These are phyloP conservation scores for Epichloe bromicola DNA, from an alignment of 2,329 filamentous ascomycete species.

Conservation along the genomic window DNA sequence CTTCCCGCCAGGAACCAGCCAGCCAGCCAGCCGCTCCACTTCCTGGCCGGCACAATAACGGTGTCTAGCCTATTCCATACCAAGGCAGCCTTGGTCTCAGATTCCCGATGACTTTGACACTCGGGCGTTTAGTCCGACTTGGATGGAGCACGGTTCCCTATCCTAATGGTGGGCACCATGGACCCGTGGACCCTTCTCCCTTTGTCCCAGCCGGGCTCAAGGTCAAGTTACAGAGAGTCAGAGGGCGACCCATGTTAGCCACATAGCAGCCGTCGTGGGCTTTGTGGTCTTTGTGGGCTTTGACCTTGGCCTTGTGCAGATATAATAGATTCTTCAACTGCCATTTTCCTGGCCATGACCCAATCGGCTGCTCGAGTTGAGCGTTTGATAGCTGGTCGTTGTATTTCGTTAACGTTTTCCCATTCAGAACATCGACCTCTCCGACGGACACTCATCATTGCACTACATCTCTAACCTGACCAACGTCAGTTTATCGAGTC, in stretches of 20 bases:
- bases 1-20: background rate
- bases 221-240: background rate
- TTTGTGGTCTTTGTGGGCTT: background rate
- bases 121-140: background rate
- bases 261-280: background rate
- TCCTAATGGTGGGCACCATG: constrained; percentile 2
- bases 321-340: background rate
- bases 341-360: background rate
- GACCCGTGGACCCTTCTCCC: constrained; percentile 1
- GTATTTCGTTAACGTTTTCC: background rate
- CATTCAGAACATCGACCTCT: too few species aligned
- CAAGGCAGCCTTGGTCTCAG: constrained; percentile 11
- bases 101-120: constrained; percentile 7
- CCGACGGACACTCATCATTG: too few species aligned
- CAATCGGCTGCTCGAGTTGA: background rate
- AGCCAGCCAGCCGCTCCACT: background rate
- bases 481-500: background rate
- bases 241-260: too few species aligned
- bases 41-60: background rate
- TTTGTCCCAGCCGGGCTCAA: constrained; percentile 3
- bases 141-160: constrained; percentile 5
- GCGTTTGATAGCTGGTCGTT: background rate
- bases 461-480: background rate
- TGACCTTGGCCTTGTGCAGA: background rate
- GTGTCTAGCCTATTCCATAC: background rate